A percentile compares a stretch with the other conserved stretches of the same genome.
Evolutionary conservation across 768 basidiomycete species (phyloP).

Genomic region (Cantharellus anzutake): DNA sequence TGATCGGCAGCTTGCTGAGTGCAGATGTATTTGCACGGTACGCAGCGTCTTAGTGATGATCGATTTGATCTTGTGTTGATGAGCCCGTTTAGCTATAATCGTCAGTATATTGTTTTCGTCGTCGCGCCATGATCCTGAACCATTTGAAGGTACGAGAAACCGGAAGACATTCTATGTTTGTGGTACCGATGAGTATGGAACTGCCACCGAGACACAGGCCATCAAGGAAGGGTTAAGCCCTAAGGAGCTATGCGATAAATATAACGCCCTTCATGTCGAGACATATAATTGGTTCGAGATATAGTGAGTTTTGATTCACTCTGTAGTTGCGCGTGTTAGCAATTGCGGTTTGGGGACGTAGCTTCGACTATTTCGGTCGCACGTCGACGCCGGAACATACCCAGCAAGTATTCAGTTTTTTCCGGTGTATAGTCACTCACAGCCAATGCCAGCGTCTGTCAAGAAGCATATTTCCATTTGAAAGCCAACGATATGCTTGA

Average conservation of each 20-base stretch:
- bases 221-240: slow-evolving; percentile 72
- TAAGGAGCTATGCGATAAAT: slow-evolving; percentile 73
- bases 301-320: slow-evolving; percentile 29
- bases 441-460: slow-evolving; percentile 45
- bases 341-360: slow-evolving; percentile 15
- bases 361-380: slow-evolving; percentile 91
- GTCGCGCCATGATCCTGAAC: too few species aligned
- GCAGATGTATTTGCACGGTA: slow-evolving; percentile 94
- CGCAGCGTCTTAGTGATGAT: slow-evolving; percentile 14
- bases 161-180: slow-evolving; percentile 84
- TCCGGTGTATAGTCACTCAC: not conserved
- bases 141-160: slow-evolving; percentile 44
- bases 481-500: slow-evolving; percentile 57
- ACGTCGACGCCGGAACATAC: slow-evolving; percentile 84
- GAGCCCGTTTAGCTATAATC: slow-evolving; percentile 1
- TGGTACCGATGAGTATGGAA: slow-evolving; percentile 99
- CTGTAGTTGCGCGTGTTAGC: not conserved
- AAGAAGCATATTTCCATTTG: slow-evolving; percentile 75
- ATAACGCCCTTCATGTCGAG: slow-evolving; percentile 69
- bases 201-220: slow-evolving; percentile 95
- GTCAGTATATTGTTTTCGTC: not conserved
- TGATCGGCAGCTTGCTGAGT: slow-evolving; percentile 89
- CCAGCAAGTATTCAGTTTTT: slow-evolving; percentile 31
- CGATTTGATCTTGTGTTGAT: not conserved
- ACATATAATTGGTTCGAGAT: slow-evolving; percentile 98